Base-by-base conservation (phyloP, 2,329 filamentous ascomycete species). In the Microdochium paspali region DNA sequence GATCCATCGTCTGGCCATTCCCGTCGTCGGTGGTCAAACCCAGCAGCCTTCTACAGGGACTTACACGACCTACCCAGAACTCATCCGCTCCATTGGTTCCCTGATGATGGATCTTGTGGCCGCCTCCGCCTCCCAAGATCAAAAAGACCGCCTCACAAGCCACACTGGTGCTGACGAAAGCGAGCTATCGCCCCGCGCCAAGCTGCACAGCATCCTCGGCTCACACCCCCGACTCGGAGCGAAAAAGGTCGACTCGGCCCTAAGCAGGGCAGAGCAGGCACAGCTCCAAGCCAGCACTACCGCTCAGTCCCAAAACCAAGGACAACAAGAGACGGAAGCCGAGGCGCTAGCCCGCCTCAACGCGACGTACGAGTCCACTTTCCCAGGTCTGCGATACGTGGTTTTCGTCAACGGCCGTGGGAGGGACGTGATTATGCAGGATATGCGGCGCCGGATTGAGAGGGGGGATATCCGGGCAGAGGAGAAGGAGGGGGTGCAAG, bases 381-480 rank as follows among this genome's bases (percentile, higher is more conserved):
- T 91, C 63, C 88, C 89, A 0, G 88, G 90, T 0, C 63, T 96
- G 61, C 76, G 85, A 66, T 96, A 94, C 70, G 88, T 95, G 60
- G 87, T 91, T 18, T 96, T 95, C 63, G 91, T 96, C 48, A 90
- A 95, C 62, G 89, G 88, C 1, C 77, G 90, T 44, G 75, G 79
- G 35, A 74, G 89, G 48, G 74, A 77, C 2, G 77, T 79, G 51
- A 84, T 96, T 47, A 88, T 95, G 84, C 73, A 79, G 52, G 83
- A 95, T 58, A 95, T 95, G 87, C 76, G 76, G 52, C 63, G 67
- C 46, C 75, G 90, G 46, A 95, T 95, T 58, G 77, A 74, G 15
- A 70, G 83, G 46, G 81, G 76, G 1, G 78, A 91, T 61, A 70
- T 82, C 46, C 66, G 72, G 23, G 71, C 71, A 15, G 90, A 96